Conservation (phyloP, 1,284 basidiomycete genomes). For the Hortiboletus rubellus region DNA sequence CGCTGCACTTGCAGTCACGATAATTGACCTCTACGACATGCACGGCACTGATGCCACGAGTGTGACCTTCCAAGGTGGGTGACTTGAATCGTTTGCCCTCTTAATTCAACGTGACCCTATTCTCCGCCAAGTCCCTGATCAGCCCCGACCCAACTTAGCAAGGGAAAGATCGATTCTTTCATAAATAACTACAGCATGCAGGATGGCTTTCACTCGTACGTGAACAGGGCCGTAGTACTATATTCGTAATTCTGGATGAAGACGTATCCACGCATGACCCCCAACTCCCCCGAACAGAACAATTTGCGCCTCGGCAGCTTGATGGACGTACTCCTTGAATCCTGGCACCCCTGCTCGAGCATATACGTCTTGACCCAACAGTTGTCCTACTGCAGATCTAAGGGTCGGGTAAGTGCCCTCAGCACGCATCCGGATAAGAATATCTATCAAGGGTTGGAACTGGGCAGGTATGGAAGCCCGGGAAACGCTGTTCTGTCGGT, state of each 20-base stretch:
- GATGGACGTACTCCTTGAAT: conserved; percentile 34
- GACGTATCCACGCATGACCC: conserved; percentile 38
- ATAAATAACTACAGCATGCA: conserved; percentile 13
- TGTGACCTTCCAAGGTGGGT: conserved; percentile 2
- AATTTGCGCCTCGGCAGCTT: conserved; percentile 33
- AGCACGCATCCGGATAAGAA: conserved; percentile 17
- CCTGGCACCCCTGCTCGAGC: conserved; percentile 30
- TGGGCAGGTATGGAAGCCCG: conserved; percentile 13
- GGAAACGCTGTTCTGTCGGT: background rate
- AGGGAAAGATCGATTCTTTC: conserved; percentile 6
- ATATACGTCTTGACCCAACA: conserved; percentile 29
- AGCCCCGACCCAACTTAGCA: background rate
- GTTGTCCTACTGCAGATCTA: conserved; percentile 27
- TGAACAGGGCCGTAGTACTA: conserved; percentile 8
- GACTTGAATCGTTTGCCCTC: conserved; percentile 8
- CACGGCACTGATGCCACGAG: conserved; percentile 10
- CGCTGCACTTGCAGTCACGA: background rate
- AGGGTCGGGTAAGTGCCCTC: conserved; percentile 17
- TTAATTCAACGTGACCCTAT: background rate
- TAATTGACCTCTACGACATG: background rate
- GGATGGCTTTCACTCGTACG: conserved; percentile 9
- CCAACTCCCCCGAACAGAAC: conserved; percentile 37
- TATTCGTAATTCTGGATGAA: conserved; percentile 32
- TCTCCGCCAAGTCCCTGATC: background rate
- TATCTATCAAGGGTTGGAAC: conserved; percentile 31